A percentile compares a stretch with the other conserved stretches of the same genome.
Evolutionary conservation across 2,329 filamentous ascomycete genomes (phyloP).

Genomic region (Pezicula rhizophila): DNA sequence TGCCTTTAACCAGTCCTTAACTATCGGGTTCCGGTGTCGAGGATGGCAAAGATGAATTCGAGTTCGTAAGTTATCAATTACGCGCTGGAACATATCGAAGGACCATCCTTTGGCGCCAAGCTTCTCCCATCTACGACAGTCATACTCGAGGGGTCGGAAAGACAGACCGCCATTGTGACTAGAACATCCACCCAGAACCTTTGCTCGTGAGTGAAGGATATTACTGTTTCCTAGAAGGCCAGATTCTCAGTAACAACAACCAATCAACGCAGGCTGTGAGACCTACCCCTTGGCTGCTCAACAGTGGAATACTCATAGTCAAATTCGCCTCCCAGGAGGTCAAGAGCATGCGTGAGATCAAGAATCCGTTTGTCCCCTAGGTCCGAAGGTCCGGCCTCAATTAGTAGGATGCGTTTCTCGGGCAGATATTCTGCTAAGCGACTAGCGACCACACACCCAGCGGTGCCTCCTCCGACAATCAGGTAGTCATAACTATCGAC

Average conservation of each 20-base stretch:
- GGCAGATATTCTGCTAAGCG: slow-evolving; percentile 68
- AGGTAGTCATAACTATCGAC: slow-evolving; percentile 39
- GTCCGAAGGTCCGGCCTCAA: slow-evolving; percentile 86
- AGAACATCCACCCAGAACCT: slow-evolving; percentile 87
- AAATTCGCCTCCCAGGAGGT: slow-evolving; percentile 75
- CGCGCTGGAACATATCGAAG: slow-evolving; percentile 76
- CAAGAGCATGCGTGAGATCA: slow-evolving; percentile 81
- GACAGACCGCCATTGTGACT: slow-evolving; percentile 93
- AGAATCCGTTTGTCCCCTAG: slow-evolving; percentile 83
- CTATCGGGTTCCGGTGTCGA: slow-evolving; percentile 82
- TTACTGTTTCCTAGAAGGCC: slow-evolving; percentile 66
- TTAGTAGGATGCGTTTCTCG: slow-evolving; percentile 71
- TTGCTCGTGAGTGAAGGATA: slow-evolving; percentile 87
- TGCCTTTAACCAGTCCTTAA: slow-evolving; percentile 80
- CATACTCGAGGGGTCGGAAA: slow-evolving; percentile 86
- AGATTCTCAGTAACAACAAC: slow-evolving; percentile 9
- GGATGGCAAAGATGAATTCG: slow-evolving; percentile 84
- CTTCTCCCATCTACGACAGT: slow-evolving; percentile 77
- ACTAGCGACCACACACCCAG: slow-evolving; percentile 40
- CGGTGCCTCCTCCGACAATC: slow-evolving; percentile 44
- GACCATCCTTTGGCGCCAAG: slow-evolving; percentile 80
- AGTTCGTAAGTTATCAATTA: slow-evolving; percentile 80
- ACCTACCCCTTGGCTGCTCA: slow-evolving; percentile 87
- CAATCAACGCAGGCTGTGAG: slow-evolving; percentile 44
- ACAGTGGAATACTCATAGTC: slow-evolving; percentile 86